Base-by-base conservation (phyloP, 768 basidiomycete genomes). In the Panaeolus papilionaceus region DNA sequence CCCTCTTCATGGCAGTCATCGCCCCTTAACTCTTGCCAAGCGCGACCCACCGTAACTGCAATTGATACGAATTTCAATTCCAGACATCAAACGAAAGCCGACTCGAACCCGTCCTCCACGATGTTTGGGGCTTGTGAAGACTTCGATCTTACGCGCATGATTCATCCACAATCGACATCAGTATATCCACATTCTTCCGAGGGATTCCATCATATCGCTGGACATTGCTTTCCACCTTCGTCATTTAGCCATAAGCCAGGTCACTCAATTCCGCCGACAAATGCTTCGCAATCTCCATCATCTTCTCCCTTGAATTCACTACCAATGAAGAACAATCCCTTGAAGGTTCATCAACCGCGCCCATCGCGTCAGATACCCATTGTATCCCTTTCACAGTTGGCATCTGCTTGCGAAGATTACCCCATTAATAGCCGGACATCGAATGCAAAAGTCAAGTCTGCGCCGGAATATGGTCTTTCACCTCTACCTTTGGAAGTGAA, bases 341-440 rank as follows among this genome's bases (percentile, higher is more conserved):
- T 82, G 64, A 77, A 79, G 64, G 73, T 85, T 38, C 81, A 81
- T 74, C 83, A 85, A 70, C 83, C 83, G 51, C 83, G 82, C 51
- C 83, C 83, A 66, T 81, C 75, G 58, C 80, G 83, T 65, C 78
- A 74, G 54, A 83, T 84, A 72, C 81, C 82, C 42, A 84, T 83
- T 68, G 75, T 83, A 14, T 80, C 80, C 44, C 77, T 85, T 37
- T 80, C 80, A 39, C 72, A 80, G 69, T 72, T 83, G 63, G 83
- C 82, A 39, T 78, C 77, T 38, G 80, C 79, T 47, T 80, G 79
- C 70, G 82, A 82, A 28, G 76, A 74, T 49, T 45, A 58, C 49
- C 67, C 70, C 66, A 70, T 62, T 64, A 66, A 68, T 66, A 65
- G 64, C 61, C 68, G 42, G 61, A 65, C 71, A 69, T 69, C 70